Evolutionary conservation across 371 early-diverging fungal species (phyloP).

Genomic region (Dichotomocladium elegans): DNA sequence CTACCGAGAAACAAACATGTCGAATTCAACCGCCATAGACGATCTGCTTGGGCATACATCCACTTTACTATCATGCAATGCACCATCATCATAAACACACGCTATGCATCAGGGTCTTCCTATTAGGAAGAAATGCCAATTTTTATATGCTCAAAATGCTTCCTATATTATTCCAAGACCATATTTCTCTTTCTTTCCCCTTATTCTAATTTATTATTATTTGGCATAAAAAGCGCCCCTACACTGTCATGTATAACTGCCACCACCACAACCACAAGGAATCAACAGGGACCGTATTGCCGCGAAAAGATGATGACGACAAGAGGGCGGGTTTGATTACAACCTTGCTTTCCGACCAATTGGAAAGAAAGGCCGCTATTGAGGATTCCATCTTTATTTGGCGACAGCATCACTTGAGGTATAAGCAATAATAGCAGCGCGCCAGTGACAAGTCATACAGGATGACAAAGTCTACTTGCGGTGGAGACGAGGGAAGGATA

Average conservation of each 20-base stretch:
- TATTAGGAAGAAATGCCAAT: not conserved
- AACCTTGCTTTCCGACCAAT: conserved; percentile 14
- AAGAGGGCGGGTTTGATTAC: conserved; percentile 1
- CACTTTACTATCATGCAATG: too few species aligned
- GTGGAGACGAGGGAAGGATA: too few species aligned
- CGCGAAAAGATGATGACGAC: not conserved
- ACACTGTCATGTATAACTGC: not conserved
- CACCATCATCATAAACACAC: not conserved
- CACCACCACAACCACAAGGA: not conserved
- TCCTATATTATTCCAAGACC: too few species aligned
- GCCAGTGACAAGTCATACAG: too few species aligned
- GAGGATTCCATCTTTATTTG: too few species aligned
- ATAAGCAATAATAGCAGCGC: too few species aligned
- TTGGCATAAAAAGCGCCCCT: not conserved
- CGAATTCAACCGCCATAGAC: too few species aligned
- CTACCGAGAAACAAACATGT: too few species aligned
- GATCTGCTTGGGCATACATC: too few species aligned
- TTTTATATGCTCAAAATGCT: too few species aligned
- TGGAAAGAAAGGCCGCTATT: conserved; percentile 10
- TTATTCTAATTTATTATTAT: not conserved
- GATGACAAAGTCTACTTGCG: too few species aligned
- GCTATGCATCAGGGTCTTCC: not conserved
- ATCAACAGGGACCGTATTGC: not conserved
- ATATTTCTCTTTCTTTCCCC: not conserved
- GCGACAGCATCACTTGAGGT: too few species aligned